These are phyloP conservation scores for Solanum virginianum DNA, from an alignment of 257 asterid genomes.

Conservation along the genomic window DNA sequence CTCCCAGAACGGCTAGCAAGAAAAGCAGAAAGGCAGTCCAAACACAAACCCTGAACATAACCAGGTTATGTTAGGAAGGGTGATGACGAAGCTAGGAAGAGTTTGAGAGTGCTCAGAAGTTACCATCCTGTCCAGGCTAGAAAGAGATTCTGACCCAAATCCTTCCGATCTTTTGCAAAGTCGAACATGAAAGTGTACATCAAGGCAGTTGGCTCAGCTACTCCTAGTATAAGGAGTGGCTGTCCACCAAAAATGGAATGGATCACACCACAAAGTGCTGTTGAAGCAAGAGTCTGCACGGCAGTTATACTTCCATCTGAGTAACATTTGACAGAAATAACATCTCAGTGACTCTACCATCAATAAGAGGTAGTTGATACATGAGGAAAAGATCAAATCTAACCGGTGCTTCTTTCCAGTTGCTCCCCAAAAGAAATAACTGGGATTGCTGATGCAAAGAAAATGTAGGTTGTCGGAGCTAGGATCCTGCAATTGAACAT, in stretches of 20 bases:
- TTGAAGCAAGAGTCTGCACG: constrained; percentile 92
- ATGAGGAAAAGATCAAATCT: not conserved
- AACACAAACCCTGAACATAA: constrained; percentile 71
- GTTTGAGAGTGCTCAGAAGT: constrained; percentile 4
- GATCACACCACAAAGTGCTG: constrained; percentile 85
- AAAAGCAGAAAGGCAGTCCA: constrained; percentile 92
- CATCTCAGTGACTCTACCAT: not conserved
- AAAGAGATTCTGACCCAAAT: constrained; percentile 66
- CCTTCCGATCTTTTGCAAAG: constrained; percentile 75
- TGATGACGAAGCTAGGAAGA: constrained; percentile 3
- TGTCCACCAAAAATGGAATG: constrained; percentile 93
- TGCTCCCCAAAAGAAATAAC: constrained; percentile 97
- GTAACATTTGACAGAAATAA: not conserved
- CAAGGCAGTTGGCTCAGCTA: constrained; percentile 94
- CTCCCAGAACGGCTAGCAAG: constrained; percentile 88
- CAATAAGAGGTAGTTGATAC: not conserved
- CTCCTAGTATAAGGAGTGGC: constrained; percentile 89
- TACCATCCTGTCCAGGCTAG: constrained; percentile 97
- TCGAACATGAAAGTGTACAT: constrained; percentile 97
- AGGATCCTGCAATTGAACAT: constrained; percentile 44
- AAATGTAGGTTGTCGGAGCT: constrained; percentile 96
- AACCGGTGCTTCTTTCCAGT: constrained; percentile 75
- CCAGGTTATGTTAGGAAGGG: not conserved
- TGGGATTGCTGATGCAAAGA: constrained; percentile 97
- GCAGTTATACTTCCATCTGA: constrained; percentile 91